Evolutionary conservation across 148 eudicot genomes (phyloP).

Genomic region (Cornus controversa): DNA sequence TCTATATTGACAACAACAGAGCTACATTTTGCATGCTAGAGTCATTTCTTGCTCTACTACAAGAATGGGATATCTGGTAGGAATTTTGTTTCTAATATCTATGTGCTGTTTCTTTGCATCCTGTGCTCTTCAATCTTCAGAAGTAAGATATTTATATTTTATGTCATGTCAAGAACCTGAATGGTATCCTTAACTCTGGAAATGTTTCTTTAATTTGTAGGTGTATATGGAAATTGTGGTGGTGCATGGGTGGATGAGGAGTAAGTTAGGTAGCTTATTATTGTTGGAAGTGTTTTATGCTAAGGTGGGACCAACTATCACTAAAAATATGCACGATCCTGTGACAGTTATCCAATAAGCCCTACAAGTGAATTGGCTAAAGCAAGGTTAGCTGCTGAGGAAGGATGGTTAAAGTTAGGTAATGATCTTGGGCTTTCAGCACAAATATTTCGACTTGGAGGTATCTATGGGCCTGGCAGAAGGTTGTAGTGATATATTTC

Average conservation of each 20-base stretch:
- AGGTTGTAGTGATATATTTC: conserved; percentile 38
- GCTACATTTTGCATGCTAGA: too few species aligned
- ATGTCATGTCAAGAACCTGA: too few species aligned
- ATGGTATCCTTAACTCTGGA: neutral
- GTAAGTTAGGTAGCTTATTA: conserved; percentile 36
- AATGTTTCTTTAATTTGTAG: conserved; percentile 32
- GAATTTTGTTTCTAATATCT: too few species aligned
- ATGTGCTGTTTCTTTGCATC: too few species aligned
- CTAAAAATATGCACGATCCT: conserved; percentile 9
- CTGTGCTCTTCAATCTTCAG: too few species aligned
- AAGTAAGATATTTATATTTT: too few species aligned
- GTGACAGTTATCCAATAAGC: conserved; percentile 44
- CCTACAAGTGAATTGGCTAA: conserved; percentile 49
- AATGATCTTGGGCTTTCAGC: conserved; percentile 58
- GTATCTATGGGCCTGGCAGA: conserved; percentile 95
- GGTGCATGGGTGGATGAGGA: conserved; percentile 91
- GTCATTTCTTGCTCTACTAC: too few species aligned
- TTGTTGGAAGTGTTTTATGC: neutral
- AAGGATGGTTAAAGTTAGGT: conserved; percentile 76
- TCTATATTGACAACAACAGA: too few species aligned
- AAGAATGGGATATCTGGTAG: too few species aligned
- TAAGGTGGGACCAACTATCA: conserved; percentile 13
- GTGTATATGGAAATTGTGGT: conserved; percentile 80
- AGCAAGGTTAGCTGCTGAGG: conserved; percentile 73
- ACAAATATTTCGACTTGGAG: conserved; percentile 78